Conservation (phyloP, 352 stramenopile genomes). For the Globisporangium nunn region DNA sequence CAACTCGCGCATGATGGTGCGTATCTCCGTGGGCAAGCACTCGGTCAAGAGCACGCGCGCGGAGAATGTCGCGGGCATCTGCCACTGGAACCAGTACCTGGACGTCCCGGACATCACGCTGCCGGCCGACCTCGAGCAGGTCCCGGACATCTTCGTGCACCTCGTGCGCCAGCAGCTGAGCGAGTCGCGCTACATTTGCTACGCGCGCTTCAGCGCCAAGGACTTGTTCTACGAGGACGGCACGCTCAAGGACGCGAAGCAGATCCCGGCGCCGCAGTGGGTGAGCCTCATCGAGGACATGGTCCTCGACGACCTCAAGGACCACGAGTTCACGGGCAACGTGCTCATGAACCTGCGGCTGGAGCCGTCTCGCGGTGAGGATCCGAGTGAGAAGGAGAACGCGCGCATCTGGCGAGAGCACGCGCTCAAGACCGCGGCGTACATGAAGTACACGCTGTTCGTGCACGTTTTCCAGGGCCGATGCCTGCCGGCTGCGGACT, state of each 20-base stretch:
- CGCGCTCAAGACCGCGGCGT: slow-evolving; percentile 40
- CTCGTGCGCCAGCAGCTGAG: slow-evolving; percentile 52
- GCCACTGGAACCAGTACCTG: slow-evolving; percentile 76
- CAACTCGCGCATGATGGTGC: slow-evolving; percentile 71
- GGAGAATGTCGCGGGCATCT: slow-evolving; percentile 67
- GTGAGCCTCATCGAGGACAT: slow-evolving; percentile 69
- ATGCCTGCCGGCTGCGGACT: slow-evolving; percentile 60
- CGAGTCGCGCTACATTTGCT: slow-evolving; percentile 68
- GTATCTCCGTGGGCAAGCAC: slow-evolving; percentile 59
- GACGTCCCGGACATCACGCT: slow-evolving; percentile 48
- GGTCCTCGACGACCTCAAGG: slow-evolving; percentile 68
- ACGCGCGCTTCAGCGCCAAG: slow-evolving; percentile 61
- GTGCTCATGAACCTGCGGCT: slow-evolving; percentile 72
- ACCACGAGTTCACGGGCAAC: slow-evolving; percentile 81
- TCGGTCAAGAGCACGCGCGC: slow-evolving; percentile 40
- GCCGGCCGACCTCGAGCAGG: slow-evolving; percentile 59
- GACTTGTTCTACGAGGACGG: slow-evolving; percentile 49
- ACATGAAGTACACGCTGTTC: slow-evolving; percentile 76
- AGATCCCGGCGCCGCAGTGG: slow-evolving; percentile 53
- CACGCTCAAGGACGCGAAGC: slow-evolving; percentile 20
- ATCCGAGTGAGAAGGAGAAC: slow-evolving; percentile 26
- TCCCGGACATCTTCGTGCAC: slow-evolving; percentile 78
- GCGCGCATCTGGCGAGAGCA: slow-evolving; percentile 52
- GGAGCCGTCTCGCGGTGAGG: slow-evolving; percentile 31
- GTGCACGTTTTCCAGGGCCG: slow-evolving; percentile 81